These are phyloP conservation scores for Bolboschoenoplectus hybrid DNA, from an alignment of 202 grass and related monocot genomes.

Conservation along the genomic window DNA sequence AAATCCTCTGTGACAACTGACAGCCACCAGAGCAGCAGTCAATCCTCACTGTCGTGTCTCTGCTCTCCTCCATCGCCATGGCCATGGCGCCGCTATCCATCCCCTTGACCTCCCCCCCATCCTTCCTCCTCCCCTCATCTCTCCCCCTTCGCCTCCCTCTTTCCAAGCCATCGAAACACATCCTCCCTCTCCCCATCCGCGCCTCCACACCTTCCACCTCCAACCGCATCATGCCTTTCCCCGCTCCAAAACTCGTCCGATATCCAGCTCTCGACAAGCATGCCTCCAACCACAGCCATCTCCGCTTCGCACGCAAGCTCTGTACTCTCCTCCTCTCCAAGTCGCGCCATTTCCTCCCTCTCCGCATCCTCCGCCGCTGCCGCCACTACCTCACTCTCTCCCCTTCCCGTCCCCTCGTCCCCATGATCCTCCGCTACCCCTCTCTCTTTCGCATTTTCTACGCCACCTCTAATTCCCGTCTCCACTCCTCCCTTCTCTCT, in stretches of 20 bases:
- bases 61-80: neutral
- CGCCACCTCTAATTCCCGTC: constrained; percentile 42
- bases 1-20: neutral
- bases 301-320: constrained; percentile 84
- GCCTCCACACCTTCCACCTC: neutral
- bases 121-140: neutral
- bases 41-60: neutral
- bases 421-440: constrained; percentile 78
- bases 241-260: constrained; percentile 64
- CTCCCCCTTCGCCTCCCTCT: too few relatives aligned
- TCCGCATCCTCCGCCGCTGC: constrained; percentile 69
- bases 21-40: too few relatives aligned
- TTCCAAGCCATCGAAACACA: neutral
- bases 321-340: constrained; percentile 83
- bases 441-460: constrained; percentile 72
- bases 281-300: constrained; percentile 59
- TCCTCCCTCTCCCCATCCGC: neutral
- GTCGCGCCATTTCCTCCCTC: constrained; percentile 73
- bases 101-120: neutral
- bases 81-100: constrained; percentile 37
- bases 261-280: constrained; percentile 68
- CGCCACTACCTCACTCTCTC: constrained; percentile 65
- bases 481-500: constrained; percentile 51
- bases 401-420: constrained; percentile 50
- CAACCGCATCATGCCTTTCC: constrained; percentile 6